Evolutionary conservation across 495 filamentous ascomycete genomes (phyloP), one percentile per base, ranked within the genome.

Genomic region (Apodospora peruviana): DNA sequence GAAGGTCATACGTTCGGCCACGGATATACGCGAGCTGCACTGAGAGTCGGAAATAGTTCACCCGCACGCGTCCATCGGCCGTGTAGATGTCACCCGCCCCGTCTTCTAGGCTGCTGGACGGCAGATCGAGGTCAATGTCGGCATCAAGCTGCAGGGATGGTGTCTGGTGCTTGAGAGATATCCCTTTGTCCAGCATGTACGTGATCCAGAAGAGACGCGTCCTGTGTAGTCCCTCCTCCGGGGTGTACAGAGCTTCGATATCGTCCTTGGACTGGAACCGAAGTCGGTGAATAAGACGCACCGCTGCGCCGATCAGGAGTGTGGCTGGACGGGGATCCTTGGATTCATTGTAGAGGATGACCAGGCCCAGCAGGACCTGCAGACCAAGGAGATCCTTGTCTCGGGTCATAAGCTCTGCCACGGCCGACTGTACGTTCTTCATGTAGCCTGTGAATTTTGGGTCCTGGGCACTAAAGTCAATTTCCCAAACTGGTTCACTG

Each of bases 161-260:
- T 11, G 60, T 60, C 11, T 49, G 57, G 18, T 56, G 53, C 8
- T 51, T 51, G 19, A 66, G 36, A 14, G 56, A 60, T 16, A 66
- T 49, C 37, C 64, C 63, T 55, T 66, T 66, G 22, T 66, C 63
- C 16, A 66, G 44, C 17, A 45, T 50, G 41, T 64, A 66, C 23
- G 58, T 56, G 38, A 66, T 49, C 63, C 63, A 66, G 42, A 66
- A 66, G 47, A 66, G 39, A 20, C 63, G 56, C 11, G 47, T 51
- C 19, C 63, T 57, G 17, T 64, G 58, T 5, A 57, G 47, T 7
- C 53, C 56, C 1, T 58, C 51, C 18, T 64, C 60, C 2, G 53
- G 40, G 4, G 63, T n/a, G 22, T 50, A 55, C 2, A 53, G 37
- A 2, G 46, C 53, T 29, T 24, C 12, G 40, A 50, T 49, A 27